Evolutionary conservation across 441 rosid genomes (phyloP).

Genomic region (Adansonia rubrostipa): DNA sequence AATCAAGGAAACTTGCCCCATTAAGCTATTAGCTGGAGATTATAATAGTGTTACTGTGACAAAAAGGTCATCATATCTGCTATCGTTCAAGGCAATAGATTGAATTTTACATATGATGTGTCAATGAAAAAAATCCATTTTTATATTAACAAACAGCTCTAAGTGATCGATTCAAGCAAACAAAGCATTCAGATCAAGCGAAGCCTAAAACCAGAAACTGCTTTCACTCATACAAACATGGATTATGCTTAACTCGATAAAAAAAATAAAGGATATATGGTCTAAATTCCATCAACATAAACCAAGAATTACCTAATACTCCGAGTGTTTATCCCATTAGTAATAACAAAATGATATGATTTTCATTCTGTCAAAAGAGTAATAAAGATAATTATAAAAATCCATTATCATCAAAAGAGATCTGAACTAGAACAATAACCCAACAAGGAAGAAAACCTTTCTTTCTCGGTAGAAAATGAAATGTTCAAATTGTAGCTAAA

Average conservation of each 20-base stretch:
- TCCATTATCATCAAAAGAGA: background rate
- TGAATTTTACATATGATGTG: background rate
- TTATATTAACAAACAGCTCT: background rate
- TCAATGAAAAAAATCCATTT: background rate
- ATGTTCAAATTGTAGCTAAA: background rate
- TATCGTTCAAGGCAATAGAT: constrained; percentile 15
- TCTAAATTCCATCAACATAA: background rate
- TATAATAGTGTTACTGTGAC: background rate
- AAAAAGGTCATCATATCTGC: background rate
- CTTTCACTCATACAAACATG: background rate
- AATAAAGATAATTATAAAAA: background rate
- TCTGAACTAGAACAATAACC: background rate
- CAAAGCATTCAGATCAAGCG: background rate
- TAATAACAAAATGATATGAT: background rate
- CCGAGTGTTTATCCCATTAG: background rate
- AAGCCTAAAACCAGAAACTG: background rate
- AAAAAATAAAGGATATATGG: background rate
- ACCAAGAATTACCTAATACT: background rate
- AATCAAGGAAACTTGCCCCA: background rate
- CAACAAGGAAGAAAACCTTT: background rate
- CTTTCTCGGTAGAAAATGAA: background rate
- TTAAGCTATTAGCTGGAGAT: constrained; percentile 14
- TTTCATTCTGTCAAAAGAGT: background rate
- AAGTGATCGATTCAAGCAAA: background rate
- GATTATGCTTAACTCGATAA: background rate